Conservation (phyloP, 129 eudicot genomes). For the Arctium lappa region DNA sequence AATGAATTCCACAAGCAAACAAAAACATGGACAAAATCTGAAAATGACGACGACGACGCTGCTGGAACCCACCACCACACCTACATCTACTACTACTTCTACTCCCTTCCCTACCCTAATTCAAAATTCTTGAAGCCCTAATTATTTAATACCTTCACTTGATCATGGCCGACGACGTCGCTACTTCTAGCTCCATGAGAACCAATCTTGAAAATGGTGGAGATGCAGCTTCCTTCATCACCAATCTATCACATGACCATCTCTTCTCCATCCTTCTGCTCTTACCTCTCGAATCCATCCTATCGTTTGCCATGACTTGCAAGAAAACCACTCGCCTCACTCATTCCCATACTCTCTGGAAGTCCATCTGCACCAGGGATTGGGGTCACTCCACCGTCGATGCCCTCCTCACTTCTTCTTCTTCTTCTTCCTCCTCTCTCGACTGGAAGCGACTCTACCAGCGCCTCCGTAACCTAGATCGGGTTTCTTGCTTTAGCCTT, state of each 20-base stretch:
- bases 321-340: constrained; percentile 41
- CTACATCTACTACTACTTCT: background rate
- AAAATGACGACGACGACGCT: background rate
- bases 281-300: constrained; percentile 67
- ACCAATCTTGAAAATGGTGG: background rate
- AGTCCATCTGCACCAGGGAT: constrained; percentile 70
- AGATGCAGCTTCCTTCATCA: constrained; percentile 30
- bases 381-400: constrained; percentile 58
- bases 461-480: constrained; percentile 54
- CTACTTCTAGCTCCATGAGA: constrained; percentile 15
- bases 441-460: constrained; percentile 62
- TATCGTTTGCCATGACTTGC: constrained; percentile 66
- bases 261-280: constrained; percentile 64
- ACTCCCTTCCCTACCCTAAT: background rate
- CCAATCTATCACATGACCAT: constrained; percentile 65
- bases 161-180: constrained; percentile 32
- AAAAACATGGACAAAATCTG: constrained; percentile 12
- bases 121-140: constrained; percentile 7
- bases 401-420: constrained; percentile 26
- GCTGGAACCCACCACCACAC: constrained; percentile 11
- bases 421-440: background rate
- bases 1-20: background rate
- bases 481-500: constrained; percentile 54
- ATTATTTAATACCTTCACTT: background rate
- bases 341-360: constrained; percentile 66